Percentiles rank a stretch among this genome's conserved stretches.
Evolutionary conservation across 345 rosid genomes (phyloP).

Genomic region (Theobroma cacao): DNA sequence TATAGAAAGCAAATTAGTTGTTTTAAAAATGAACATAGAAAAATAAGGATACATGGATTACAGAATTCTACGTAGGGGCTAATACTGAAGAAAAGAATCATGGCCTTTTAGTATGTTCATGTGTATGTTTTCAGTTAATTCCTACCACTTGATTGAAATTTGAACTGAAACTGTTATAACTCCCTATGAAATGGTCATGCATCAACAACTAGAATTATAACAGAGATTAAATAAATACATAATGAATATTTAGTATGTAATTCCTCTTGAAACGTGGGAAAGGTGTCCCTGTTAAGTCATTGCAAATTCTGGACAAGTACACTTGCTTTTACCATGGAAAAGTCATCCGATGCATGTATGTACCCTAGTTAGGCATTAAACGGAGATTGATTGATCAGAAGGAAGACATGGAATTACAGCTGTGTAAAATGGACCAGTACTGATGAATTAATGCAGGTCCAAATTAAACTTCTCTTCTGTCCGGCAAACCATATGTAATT

Average conservation of each 20-base stretch:
- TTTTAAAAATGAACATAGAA: no score
- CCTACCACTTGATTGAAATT: neutral
- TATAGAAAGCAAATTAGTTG: no score
- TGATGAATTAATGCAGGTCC: neutral
- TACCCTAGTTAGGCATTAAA: neutral
- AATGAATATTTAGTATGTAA: neutral
- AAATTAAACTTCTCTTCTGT: neutral
- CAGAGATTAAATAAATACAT: neutral
- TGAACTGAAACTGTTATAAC: neutral
- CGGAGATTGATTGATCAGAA: neutral
- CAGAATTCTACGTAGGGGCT: no score
- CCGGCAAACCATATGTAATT: neutral
- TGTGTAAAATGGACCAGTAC: neutral
- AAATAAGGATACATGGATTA: no score
- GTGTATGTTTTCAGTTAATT: neutral
- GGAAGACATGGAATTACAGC: neutral
- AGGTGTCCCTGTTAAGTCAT: neutral
- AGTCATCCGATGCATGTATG: constrained; percentile 4
- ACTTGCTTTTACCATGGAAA: neutral
- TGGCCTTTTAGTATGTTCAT: neutral
- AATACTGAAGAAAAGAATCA: neutral
- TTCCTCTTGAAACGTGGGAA: neutral
- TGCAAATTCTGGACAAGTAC: neutral
- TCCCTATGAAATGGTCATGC: no score
- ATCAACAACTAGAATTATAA: no score